These are phyloP conservation scores for Kockovaella imperatae DNA, from an alignment of 768 basidiomycete genomes.

Conservation along the genomic window DNA sequence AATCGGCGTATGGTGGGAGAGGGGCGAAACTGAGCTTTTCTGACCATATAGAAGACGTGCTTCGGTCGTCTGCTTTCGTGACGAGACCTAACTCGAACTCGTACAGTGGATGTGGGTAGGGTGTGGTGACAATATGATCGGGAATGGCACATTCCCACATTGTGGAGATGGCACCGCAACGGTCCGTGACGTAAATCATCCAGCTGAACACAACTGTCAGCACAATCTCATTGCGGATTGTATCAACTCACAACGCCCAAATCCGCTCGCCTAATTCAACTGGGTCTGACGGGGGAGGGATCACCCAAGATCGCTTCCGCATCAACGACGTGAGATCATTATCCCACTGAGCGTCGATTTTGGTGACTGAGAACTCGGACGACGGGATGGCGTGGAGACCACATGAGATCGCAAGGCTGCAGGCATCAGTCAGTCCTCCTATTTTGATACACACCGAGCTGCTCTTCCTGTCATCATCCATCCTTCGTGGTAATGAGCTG, in stretches of 20 bases:
- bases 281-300: constrained; percentile 28
- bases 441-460: constrained; percentile 14
- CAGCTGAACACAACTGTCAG: constrained; percentile 21
- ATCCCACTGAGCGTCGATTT: constrained; percentile 7
- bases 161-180: constrained; percentile 24
- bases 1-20: constrained; percentile 14
- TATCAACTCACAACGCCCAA: constrained; percentile 30
- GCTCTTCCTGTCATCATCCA: constrained; percentile 35
- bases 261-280: constrained; percentile 36
- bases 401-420: constrained; percentile 27
- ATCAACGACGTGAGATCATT: constrained; percentile 26
- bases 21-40: constrained; percentile 1
- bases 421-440: not conserved
- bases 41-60: constrained; percentile 11
- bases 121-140: constrained; percentile 28
- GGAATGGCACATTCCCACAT: constrained; percentile 26
- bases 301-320: constrained; percentile 23
- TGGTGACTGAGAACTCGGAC: constrained; percentile 17
- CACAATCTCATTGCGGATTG: not conserved
- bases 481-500: constrained; percentile 35
- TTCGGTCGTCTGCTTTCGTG: constrained; percentile 12
- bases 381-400: constrained; percentile 31
- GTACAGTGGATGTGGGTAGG: constrained; percentile 28
- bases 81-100: constrained; percentile 36
- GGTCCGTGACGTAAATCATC: constrained; percentile 28